phyloP scores from a whole-genome alignment of 2,329 filamentous ascomycete genomes.

The Exutisphaerella laricina region DNA sequence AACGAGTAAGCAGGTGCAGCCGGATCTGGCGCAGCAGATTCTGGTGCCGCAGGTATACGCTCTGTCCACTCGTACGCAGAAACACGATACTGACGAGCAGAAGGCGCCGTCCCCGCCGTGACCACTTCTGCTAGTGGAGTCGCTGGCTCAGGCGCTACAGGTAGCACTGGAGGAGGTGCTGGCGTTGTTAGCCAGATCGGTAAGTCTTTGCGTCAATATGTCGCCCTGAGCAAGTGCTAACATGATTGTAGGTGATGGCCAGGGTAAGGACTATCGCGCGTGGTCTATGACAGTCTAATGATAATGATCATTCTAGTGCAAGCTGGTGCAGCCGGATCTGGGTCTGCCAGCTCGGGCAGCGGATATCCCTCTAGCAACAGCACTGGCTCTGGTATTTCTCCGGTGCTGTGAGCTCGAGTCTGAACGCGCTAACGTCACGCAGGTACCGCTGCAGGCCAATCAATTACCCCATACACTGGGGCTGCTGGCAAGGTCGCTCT shows the following conservation, averaged over 20 bases:
- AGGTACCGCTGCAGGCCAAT: constrained; percentile 1
- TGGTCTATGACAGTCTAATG: too few relatives aligned
- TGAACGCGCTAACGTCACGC: constrained; percentile 5
- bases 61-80: too few relatives aligned
- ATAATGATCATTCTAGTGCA: too few relatives aligned
- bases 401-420: background rate
- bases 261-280: too few relatives aligned
- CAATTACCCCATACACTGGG: constrained; percentile 9
- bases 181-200: constrained; percentile 9
- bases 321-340: background rate
- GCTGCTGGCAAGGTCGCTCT: constrained; percentile 6
- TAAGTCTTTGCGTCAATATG: too few relatives aligned
- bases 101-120: too few relatives aligned
- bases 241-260: background rate
- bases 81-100: too few relatives aligned
- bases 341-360: constrained; percentile 3
- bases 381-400: constrained; percentile 1
- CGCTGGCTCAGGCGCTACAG: background rate
- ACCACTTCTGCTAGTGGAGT: background rate
- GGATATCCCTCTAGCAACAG: background rate
- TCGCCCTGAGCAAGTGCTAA: background rate
- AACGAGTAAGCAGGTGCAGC: background rate
- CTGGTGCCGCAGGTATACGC: background rate
- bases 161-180: background rate
- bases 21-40: background rate